Percentiles rank a stretch among this genome's conserved stretches.
Evolutionary conservation across 176 grass and related monocot species (phyloP).

Genomic region (Tillandsia leiboldiana): DNA sequence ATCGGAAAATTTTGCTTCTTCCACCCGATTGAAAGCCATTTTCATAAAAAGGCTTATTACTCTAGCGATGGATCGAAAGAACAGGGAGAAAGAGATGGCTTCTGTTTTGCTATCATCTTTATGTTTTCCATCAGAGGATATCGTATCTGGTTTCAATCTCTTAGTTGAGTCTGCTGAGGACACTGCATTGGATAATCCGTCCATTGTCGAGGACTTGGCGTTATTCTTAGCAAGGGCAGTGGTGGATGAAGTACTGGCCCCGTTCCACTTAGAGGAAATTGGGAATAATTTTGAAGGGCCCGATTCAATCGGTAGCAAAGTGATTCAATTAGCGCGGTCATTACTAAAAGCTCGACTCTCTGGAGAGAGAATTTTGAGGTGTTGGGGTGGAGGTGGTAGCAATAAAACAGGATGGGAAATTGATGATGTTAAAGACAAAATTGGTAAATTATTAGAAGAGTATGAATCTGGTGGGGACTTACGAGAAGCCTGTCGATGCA

Average conservation of each 20-base stretch:
- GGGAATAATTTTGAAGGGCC: constrained; percentile 8
- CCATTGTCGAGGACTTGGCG: constrained; percentile 49
- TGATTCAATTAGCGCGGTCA: constrained; percentile 34
- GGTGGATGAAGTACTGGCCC: constrained; percentile 63
- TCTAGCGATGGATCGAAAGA: constrained; percentile 69
- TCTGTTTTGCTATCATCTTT: constrained; percentile 62
- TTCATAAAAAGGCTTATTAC: constrained; percentile 55
- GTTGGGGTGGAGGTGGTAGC: constrained; percentile 55
- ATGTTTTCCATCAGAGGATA: constrained; percentile 45
- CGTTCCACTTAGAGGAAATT: constrained; percentile 42
- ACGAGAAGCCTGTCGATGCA: constrained; percentile 53
- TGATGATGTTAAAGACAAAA: constrained; percentile 54
- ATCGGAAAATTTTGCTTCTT: constrained; percentile 31
- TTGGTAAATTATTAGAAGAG: constrained; percentile 58
- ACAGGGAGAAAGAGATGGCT: constrained; percentile 62
- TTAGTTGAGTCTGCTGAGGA: constrained; percentile 60
- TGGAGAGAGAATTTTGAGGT: constrained; percentile 59
- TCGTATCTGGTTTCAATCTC: constrained; percentile 53
- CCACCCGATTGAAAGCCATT: constrained; percentile 36
- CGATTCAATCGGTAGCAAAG: constrained; percentile 21
- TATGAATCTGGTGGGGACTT: constrained; percentile 65
- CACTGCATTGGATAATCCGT: constrained; percentile 56
- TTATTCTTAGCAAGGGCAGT: constrained; percentile 77
- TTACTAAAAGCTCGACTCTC: constrained; percentile 46
- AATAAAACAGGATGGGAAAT: constrained; percentile 49